Evolutionary conservation across 1,284 basidiomycete species (phyloP).

Genomic region (Blastosporella zonata): DNA sequence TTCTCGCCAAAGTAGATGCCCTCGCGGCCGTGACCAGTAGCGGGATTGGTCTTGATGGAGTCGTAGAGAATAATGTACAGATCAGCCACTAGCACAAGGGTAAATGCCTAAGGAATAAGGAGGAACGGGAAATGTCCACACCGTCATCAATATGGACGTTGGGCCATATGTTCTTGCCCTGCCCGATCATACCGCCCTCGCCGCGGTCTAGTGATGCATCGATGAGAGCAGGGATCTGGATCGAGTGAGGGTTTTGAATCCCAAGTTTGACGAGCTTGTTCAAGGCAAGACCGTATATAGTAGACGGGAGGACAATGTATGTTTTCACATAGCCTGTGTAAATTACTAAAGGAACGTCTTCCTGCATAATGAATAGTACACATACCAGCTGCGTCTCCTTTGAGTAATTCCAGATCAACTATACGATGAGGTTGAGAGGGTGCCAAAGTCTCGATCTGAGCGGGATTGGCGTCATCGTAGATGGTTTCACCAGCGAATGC

Average conservation of each 20-base stretch:
- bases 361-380: background rate
- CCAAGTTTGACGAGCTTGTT: slow-evolving; percentile 35
- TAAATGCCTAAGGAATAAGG: background rate
- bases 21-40: slow-evolving; percentile 38
- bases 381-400: slow-evolving; percentile 39
- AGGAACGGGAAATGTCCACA: slow-evolving; percentile 6
- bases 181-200: slow-evolving; percentile 38
- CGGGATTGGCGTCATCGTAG: slow-evolving; percentile 44
- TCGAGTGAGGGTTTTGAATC: slow-evolving; percentile 35
- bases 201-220: slow-evolving; percentile 31
- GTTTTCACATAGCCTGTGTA: slow-evolving; percentile 37
- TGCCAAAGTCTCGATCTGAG: slow-evolving; percentile 42
- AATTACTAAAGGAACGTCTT: background rate
- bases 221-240: slow-evolving; percentile 35
- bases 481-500: slow-evolving; percentile 37
- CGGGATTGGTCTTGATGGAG: slow-evolving; percentile 13
- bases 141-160: slow-evolving; percentile 32
- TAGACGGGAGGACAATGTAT: slow-evolving; percentile 39
- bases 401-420: slow-evolving; percentile 45
- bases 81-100: slow-evolving; percentile 18
- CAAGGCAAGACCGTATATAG: slow-evolving; percentile 37
- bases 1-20: slow-evolving; percentile 37
- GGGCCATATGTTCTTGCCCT: slow-evolving; percentile 43
- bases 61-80: slow-evolving; percentile 22
- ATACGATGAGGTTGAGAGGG: slow-evolving; percentile 41